Percentiles rank a stretch among this genome's conserved stretches.
Evolutionary conservation across 305 asterid species (phyloP).

Genomic region (Fraxinus ornus): DNA sequence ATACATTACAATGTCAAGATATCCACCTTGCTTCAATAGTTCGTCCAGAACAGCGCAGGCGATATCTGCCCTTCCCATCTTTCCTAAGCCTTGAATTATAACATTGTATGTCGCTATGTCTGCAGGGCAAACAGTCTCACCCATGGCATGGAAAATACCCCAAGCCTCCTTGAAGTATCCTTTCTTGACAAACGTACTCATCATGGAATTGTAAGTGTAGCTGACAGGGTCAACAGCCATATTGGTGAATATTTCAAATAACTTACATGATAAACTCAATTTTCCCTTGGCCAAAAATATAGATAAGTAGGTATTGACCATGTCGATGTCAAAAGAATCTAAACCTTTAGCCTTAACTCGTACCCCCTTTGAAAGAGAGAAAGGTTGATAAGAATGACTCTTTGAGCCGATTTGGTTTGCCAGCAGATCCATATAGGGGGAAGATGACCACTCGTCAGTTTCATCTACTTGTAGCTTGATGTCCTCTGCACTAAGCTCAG

Average conservation of each 20-base stretch:
- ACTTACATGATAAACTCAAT: slow-evolving; percentile 85
- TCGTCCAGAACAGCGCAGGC: slow-evolving; percentile 74
- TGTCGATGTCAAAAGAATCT: slow-evolving; percentile 75
- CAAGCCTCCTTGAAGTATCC: slow-evolving; percentile 89
- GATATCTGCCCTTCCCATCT: slow-evolving; percentile 90
- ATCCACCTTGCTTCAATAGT: slow-evolving; percentile 71
- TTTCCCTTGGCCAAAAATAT: slow-evolving; percentile 83
- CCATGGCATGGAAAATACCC: slow-evolving; percentile 74
- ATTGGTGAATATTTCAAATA: slow-evolving; percentile 72
- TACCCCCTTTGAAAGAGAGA: slow-evolving; percentile 54
- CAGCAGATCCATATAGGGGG: slow-evolving; percentile 84
- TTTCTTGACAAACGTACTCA: slow-evolving; percentile 85
- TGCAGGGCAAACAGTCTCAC: slow-evolving; percentile 56
- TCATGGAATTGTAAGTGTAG: slow-evolving; percentile 86
- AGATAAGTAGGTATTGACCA: slow-evolving; percentile 87
- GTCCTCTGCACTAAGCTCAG: slow-evolving; percentile 23
- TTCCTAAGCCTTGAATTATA: slow-evolving; percentile 81
- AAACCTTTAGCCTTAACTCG: slow-evolving; percentile 61
- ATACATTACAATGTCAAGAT: slow-evolving; percentile 89
- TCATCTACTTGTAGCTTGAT: slow-evolving; percentile 26
- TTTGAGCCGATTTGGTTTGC: slow-evolving; percentile 45
- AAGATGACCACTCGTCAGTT: slow-evolving; percentile 85
- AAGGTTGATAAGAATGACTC: slow-evolving; percentile 27
- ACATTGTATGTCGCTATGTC: slow-evolving; percentile 84
- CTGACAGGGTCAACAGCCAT: slow-evolving; percentile 63